Evolutionary conservation across 495 filamentous ascomycete species (phyloP), one percentile per base, ranked within the genome.

Genomic region (Achaetomiella virescens): DNA sequence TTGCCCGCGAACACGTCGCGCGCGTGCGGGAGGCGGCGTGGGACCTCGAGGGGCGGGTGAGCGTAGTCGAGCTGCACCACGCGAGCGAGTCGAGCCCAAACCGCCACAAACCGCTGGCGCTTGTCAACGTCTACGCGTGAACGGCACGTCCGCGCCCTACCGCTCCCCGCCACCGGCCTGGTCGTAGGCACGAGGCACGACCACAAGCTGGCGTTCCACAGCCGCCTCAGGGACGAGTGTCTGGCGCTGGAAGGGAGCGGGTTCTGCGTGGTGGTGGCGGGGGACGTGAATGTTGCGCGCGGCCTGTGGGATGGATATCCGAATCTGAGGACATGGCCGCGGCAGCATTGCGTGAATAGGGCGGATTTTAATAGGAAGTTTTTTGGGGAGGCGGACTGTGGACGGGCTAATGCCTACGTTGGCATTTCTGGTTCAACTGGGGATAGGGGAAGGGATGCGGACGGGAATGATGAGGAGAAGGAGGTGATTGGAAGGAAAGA

Each of bases 111-210:
- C 66, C 69, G 1, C 41, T 77, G 0, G 67, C 71, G 0, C 53
- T 82, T 11, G 60, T 76, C 38, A 79, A 80, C 53, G 61, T 80
- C 51, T 81, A 81, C 61, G 76, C 75, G 37, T 77, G 31, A 81
- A 81, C 57, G 79, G 79, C 17, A 81, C 79, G 2, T 55, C 66
- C 1, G 67, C 70, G 40, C 66, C 74, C 7, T 80, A 80, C 62
- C 67, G 68, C 10, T 58, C 62, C 17, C 69, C 0, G 5, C 25
- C 0, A 75, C 69, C 1, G 79, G 79, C 10, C 36, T 12, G 3
- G 50, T 51, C n/a, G 59, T 71, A 0, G 22, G 53, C 25, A 74
- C 76, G 0, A 75, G 79, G 1, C 78, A 82, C 60, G 73, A 76
- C 45, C 60, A 67, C n/a, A 81, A 81, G 59, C 65, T 73, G 0